phyloP scores from a whole-genome alignment of 495 filamentous ascomycete genomes.

The Staphylotrichum longicolle region DNA sequence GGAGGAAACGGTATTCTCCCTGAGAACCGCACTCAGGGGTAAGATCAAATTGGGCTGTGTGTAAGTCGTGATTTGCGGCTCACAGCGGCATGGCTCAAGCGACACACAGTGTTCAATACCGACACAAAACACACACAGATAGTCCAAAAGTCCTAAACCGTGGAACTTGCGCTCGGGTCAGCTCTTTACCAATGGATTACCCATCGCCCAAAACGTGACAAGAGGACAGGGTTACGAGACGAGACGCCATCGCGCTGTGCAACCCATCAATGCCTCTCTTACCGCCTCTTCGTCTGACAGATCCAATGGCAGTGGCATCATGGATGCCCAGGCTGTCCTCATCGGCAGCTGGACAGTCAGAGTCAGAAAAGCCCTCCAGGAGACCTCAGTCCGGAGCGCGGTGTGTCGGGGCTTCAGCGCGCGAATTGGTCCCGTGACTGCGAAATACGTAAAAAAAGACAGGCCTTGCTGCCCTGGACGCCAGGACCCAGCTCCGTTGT shows the following conservation, averaged over 20 bases:
- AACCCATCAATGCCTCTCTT: slow-evolving; percentile 19
- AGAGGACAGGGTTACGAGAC: background rate
- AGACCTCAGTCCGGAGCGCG: background rate
- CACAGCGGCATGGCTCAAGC: too few relatives aligned
- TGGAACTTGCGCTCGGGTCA: background rate
- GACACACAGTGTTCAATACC: too few relatives aligned
- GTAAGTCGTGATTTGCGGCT: too few relatives aligned
- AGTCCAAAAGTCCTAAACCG: background rate
- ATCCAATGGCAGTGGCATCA: slow-evolving; percentile 24
- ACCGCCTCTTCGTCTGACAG: slow-evolving; percentile 27
- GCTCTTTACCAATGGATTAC: background rate
- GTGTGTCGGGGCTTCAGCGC: slow-evolving; percentile 5
- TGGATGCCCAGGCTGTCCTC: slow-evolving; percentile 22
- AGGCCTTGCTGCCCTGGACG: slow-evolving; percentile 5
- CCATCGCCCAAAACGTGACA: background rate
- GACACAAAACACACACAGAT: too few relatives aligned
- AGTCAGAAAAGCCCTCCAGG: background rate
- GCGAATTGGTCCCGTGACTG: slow-evolving; percentile 32
- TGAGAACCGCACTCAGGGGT: too few relatives aligned
- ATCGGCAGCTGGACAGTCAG: slow-evolving; percentile 15
- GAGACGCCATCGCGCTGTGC: slow-evolving; percentile 11
- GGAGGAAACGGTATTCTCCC: too few relatives aligned
- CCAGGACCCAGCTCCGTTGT: slow-evolving; percentile 18
- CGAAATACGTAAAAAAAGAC: slow-evolving; percentile 32
- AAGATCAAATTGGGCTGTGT: too few relatives aligned